Base-by-base conservation (phyloP, 352 stramenopile species). In the Phytophthora sp. region DNA sequence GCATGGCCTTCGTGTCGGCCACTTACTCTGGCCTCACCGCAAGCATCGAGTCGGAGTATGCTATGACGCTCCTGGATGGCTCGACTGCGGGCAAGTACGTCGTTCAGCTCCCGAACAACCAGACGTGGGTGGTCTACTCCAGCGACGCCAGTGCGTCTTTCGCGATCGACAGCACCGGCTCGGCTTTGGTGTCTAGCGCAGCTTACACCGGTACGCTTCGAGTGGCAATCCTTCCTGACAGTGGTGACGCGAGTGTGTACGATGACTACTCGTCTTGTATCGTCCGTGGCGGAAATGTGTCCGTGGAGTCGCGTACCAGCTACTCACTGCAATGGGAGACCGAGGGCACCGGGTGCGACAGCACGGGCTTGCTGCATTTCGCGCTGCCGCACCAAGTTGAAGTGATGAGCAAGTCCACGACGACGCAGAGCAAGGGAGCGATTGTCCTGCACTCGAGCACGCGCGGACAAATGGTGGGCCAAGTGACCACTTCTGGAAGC, bases 41-140 rank as follows among this genome's bases (percentile, higher is more conserved):
- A 0, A 72, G 64, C 20, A 71, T 91, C 46, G 49, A 66, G 18
- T 82, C 82, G 0, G 73, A 79, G 37, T 79, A 82, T 42, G 53
- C 69, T 20, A 82, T 93, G 57, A 76, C 69, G 18, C 59, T 84
- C 18, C 38, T 83, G 15, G 66, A 82, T 13, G 44, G 73, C 44
- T 66, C 63, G 10, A 72, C 61, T 13, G 48, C 77, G 7, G 76
- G 73, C 55, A 91, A 90, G 69, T 89, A 87, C 28, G 50, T 86
- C 17, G 48, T 92, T 4, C 54, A 85, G 35, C 54, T 92, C 18
- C 55, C 56, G 51, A 94, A 91, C 60, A 77, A 74, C n/a, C 81
- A 91, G 67, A 88, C 69, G 24, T 94, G 85, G 85, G 79, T 92
- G 17, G 63, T 92, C 28, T 94, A 88, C 62, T 68, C 79, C 21